Conservation (phyloP, 331 rosid species). For the Arachis monticola region DNA sequence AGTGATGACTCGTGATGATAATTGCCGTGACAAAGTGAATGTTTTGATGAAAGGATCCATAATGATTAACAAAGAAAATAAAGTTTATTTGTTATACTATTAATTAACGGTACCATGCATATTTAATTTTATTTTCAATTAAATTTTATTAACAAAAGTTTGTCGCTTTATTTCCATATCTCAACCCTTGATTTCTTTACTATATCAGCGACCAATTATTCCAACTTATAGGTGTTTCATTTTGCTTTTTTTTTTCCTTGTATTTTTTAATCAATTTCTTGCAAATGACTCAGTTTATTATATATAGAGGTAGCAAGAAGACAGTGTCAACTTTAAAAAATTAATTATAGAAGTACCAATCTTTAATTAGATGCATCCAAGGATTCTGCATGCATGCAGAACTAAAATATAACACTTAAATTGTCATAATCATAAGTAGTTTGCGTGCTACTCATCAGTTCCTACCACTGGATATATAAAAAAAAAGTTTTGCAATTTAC, state of each 20-base stretch:
- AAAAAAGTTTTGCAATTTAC: background rate
- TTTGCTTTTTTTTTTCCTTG: background rate
- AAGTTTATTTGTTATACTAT: too few relatives aligned
- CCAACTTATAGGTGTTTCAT: background rate
- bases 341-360: slow-evolving; percentile 8
- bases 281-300: background rate
- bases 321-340: background rate
- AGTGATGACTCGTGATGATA: too few relatives aligned
- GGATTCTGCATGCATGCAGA: background rate
- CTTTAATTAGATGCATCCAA: background rate
- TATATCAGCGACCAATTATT: background rate
- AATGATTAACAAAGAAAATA: too few relatives aligned
- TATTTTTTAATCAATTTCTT: background rate
- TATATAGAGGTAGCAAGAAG: background rate
- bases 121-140: too few relatives aligned
- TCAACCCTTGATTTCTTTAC: background rate
- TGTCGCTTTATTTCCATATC: background rate
- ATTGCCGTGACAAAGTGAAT: too few relatives aligned
- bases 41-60: too few relatives aligned
- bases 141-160: background rate
- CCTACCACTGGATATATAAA: background rate
- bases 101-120: too few relatives aligned
- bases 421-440: background rate
- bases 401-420: background rate
- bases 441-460: background rate